Evolutionary conservation across 2,329 filamentous ascomycete genomes (phyloP).

Genomic region (Colletotrichum horii): DNA sequence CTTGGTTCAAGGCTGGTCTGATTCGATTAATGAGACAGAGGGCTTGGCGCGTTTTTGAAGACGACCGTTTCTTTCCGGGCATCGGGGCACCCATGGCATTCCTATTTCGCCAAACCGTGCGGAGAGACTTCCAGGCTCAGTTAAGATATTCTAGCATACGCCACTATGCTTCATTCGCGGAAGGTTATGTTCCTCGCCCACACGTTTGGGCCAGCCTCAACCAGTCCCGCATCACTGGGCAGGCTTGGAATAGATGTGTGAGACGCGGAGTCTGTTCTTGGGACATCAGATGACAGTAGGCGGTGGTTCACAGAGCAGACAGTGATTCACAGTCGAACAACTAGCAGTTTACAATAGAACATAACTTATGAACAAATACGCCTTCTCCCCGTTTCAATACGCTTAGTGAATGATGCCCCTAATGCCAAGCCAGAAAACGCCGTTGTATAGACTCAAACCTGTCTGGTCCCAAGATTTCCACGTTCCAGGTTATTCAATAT

Average conservation of each 20-base stretch:
- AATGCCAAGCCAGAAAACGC: background rate
- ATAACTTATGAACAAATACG: background rate
- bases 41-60: background rate
- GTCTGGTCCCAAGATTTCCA: background rate
- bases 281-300: background rate
- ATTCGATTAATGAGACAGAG: background rate
- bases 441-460: background rate
- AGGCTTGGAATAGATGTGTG: background rate
- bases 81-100: rapidly evolving
- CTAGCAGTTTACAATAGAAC: background rate
- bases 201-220: background rate
- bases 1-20: too few species aligned
- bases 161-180: too few species aligned
- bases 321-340: background rate
- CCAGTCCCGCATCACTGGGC: background rate
- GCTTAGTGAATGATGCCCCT: background rate
- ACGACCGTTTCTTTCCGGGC: background rate
- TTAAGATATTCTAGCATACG: too few species aligned
- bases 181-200: background rate
- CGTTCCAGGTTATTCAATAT: background rate
- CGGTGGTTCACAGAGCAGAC: background rate
- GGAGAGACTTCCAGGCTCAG: too few species aligned
- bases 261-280: background rate
- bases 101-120: too few species aligned
- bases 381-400: background rate